These are phyloP conservation scores for Sphagnum contortum DNA, from an alignment of 225 moss, liverwort and hornwort genomes.

Conservation along the genomic window DNA sequence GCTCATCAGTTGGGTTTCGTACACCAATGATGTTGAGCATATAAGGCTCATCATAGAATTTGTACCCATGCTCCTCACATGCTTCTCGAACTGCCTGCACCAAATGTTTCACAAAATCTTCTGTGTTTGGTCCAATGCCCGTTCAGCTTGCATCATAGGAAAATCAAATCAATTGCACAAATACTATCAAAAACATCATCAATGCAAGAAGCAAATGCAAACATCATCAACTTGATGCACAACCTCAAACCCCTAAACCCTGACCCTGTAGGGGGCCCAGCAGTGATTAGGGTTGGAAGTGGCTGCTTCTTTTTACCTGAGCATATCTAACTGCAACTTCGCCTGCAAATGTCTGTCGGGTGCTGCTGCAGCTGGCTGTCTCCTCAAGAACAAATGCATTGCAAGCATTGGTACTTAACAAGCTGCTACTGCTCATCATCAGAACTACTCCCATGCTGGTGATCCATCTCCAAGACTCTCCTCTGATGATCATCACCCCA, in stretches of 20 bases:
- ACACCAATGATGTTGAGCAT: constrained; percentile 5
- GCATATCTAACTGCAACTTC: constrained; percentile 2
- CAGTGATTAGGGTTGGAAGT: too few species aligned
- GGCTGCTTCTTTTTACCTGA: background rate
- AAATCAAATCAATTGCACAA: too few species aligned
- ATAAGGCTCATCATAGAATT: constrained; percentile 5
- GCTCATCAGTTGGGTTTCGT: constrained; percentile 4
- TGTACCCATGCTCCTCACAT: constrained; percentile 3
- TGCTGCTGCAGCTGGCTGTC: background rate
- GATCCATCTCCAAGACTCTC: too few species aligned
- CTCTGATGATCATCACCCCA: too few species aligned
- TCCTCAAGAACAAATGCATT: constrained; percentile 4
- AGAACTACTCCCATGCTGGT: too few species aligned
- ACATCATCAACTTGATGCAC: too few species aligned
- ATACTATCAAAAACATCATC: too few species aligned
- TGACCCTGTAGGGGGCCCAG: too few species aligned
- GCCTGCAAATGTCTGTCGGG: constrained; percentile 5
- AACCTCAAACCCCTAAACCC: too few species aligned
- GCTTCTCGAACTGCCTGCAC: constrained; percentile 1
- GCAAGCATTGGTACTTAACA: background rate
- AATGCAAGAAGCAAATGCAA: too few species aligned
- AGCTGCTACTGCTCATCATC: background rate
- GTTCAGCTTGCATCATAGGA: background rate
- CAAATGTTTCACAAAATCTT: background rate
- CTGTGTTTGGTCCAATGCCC: background rate